Conservation (phyloP, 2,329 filamentous ascomycete species). For the Claviceps sp. region DNA sequence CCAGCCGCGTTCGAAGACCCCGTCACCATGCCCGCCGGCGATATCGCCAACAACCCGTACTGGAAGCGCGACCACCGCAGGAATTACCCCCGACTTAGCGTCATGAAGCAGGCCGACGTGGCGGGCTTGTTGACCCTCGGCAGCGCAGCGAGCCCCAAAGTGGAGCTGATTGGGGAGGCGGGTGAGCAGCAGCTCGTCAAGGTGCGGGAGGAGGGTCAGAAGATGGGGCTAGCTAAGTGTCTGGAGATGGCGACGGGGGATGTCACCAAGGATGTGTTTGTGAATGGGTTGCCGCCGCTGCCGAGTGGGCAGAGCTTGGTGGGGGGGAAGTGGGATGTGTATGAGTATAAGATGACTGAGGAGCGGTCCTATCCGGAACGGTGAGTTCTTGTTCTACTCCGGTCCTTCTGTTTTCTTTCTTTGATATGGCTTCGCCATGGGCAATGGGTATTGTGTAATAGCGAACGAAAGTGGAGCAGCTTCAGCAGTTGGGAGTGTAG, state of each 20-base stretch:
- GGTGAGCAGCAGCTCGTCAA: conserved; percentile 55
- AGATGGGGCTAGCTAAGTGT: conserved; percentile 54
- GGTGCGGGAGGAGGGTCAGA: conserved; percentile 58
- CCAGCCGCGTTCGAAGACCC: conserved; percentile 26
- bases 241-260: conserved; percentile 42
- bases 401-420: conserved; percentile 2
- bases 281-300: conserved; percentile 73
- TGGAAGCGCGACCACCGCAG: conserved; percentile 89
- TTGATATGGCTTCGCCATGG: not conserved
- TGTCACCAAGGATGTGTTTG: conserved; percentile 50
- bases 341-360: conserved; percentile 50
- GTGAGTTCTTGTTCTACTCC: conserved; percentile 34
- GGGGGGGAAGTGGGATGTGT: conserved; percentile 45
- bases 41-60: conserved; percentile 31
- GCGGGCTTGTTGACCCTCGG: conserved; percentile 77
- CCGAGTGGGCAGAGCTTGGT: conserved; percentile 54
- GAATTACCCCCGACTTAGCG: conserved; percentile 66
- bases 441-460: not conserved
- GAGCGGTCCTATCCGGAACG: conserved; percentile 53
- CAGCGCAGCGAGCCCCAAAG: conserved; percentile 66
- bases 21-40: conserved; percentile 43
- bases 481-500: too few species aligned
- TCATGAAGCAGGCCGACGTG: conserved; percentile 71
- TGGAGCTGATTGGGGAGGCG: conserved; percentile 58
- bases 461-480: too few species aligned